Evolutionary conservation across 345 rosid species (phyloP).

Genomic region (Litchi chinensis): DNA sequence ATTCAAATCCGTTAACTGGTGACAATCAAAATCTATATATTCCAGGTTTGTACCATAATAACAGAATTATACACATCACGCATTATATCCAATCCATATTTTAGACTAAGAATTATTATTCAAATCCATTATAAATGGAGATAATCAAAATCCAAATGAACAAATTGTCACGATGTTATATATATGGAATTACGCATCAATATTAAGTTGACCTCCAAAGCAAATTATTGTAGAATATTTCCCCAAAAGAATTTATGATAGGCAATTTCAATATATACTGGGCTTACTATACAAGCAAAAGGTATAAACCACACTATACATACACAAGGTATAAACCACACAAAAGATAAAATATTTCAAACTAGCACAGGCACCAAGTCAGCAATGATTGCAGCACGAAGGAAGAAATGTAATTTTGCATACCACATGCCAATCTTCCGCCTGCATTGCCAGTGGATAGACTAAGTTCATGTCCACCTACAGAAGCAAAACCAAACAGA

Average conservation of each 20-base stretch:
- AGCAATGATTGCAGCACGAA: background rate
- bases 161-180: background rate
- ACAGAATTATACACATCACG: background rate
- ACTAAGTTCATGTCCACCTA: conserved; percentile 98
- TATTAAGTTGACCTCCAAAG: background rate
- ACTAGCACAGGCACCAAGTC: background rate
- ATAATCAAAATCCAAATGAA: background rate
- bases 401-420: conserved; percentile 16
- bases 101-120: background rate
- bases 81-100: background rate
- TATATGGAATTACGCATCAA: background rate
- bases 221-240: background rate
- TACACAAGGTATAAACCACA: conserved; percentile 8
- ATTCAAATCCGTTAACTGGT: background rate
- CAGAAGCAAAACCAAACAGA: conserved; percentile 28
- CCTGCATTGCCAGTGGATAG: conserved; percentile 96
- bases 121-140: background rate
- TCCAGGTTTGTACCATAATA: background rate
- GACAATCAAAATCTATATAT: background rate
- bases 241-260: background rate
- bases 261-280: background rate
- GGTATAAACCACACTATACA: conserved; percentile 3
- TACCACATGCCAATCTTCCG: conserved; percentile 99
- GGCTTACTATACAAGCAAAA: background rate
- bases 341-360: background rate